phyloP scores from a whole-genome alignment of 176 grass and related monocot genomes.

The Musa troglodytarum region DNA sequence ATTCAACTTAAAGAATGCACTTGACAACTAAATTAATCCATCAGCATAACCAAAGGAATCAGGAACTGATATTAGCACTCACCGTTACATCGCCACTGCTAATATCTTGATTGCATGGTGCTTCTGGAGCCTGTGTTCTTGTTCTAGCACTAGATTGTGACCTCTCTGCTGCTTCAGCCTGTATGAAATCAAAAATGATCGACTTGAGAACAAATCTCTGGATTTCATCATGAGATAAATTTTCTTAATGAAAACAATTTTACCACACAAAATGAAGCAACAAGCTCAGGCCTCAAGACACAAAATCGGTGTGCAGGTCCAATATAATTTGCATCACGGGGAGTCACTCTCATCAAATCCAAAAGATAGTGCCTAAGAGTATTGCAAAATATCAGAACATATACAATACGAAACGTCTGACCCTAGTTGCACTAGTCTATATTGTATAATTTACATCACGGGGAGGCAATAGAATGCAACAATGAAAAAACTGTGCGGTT shows the following conservation, averaged over 20 bases:
- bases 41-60: no score
- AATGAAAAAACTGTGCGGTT: no score
- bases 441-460: no score
- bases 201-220: not conserved
- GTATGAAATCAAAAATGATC: slow-evolving; percentile 11
- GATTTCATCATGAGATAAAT: slow-evolving; percentile 2
- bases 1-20: no score
- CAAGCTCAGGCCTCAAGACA: slow-evolving; percentile 84
- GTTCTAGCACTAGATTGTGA: slow-evolving; percentile 12
- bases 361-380: slow-evolving; percentile 79
- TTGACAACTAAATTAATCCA: no score
- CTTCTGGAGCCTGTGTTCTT: slow-evolving; percentile 9
- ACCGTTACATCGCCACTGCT: slow-evolving; percentile 28
- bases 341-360: slow-evolving; percentile 99
- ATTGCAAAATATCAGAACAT: no score
- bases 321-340: slow-evolving; percentile 91
- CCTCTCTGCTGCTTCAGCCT: slow-evolving; percentile 39
- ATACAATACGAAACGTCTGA: no score
- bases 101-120: slow-evolving; percentile 18
- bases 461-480: no score
- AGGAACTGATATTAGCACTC: not conserved
- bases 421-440: no score
- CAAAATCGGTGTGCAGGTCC: slow-evolving; percentile 81
- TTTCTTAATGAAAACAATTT: slow-evolving; percentile 13
- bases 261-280: slow-evolving; percentile 83